phyloP scores from a whole-genome alignment of 2,329 filamentous ascomycete genomes.

The Diaporthe velutina region DNA sequence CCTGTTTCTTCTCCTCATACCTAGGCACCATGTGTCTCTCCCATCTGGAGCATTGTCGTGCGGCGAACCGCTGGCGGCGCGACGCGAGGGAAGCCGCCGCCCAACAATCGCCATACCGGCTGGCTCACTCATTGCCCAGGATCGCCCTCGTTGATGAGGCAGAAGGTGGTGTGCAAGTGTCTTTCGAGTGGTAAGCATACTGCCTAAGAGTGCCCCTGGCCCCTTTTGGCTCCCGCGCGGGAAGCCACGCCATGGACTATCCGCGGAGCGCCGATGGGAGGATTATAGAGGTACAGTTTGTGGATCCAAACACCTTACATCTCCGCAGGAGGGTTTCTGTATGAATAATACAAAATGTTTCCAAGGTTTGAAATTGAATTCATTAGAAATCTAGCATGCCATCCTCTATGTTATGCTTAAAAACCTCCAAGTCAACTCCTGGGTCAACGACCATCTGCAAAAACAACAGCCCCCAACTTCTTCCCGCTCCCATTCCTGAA shows the following conservation, averaged over 20 bases:
- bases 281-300: background rate
- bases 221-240: background rate
- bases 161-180: background rate
- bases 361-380: background rate
- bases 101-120: background rate
- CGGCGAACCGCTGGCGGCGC: constrained; percentile 5
- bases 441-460: background rate
- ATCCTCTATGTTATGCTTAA: background rate
- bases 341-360: background rate
- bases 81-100: background rate
- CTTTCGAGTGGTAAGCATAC: background rate
- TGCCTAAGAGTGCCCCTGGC: background rate
- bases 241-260: background rate
- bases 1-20: no score
- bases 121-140: background rate
- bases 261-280: background rate
- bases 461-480: background rate
- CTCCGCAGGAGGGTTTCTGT: background rate
- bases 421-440: background rate
- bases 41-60: background rate
- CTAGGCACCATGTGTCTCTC: background rate
- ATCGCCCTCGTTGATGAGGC: background rate
- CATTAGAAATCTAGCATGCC: background rate
- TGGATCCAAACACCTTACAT: background rate
- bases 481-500: background rate